Conservation (phyloP, 2,329 filamentous ascomycete genomes). For the Gaeumannomyces sp. region DNA sequence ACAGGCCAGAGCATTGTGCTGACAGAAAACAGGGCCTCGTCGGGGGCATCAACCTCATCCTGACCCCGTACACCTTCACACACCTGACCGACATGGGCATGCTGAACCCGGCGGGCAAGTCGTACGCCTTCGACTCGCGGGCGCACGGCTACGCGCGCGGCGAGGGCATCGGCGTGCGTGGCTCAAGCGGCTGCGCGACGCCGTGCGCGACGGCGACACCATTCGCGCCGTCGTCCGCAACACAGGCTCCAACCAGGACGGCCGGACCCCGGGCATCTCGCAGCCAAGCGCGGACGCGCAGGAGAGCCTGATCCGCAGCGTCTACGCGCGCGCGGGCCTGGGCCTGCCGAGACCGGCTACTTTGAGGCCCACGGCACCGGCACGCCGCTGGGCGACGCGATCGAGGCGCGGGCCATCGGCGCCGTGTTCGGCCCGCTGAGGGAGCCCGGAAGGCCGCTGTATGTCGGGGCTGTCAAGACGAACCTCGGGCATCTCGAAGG, state of each 20-base stretch:
- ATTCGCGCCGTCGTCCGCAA: conserved; percentile 28
- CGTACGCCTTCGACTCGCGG: conserved; percentile 29
- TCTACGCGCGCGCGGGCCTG: conserved; percentile 25
- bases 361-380: conserved; percentile 36
- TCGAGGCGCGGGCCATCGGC: conserved; percentile 28
- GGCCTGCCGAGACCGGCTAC: conserved; percentile 14
- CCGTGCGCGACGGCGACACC: conserved; percentile 34
- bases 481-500: conserved; percentile 25
- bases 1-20: background rate
- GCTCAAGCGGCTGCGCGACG: conserved; percentile 37
- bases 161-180: conserved; percentile 33
- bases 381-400: conserved; percentile 33
- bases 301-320: conserved; percentile 23
- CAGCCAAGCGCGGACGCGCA: conserved; percentile 31
- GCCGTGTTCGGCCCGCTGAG: conserved; percentile 18
- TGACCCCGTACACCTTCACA: conserved; percentile 3
- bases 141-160: conserved; percentile 41
- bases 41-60: conserved; percentile 4
- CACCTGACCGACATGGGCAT: conserved; percentile 13
- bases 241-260: conserved; percentile 31
- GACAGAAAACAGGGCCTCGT: conserved; percentile 16
- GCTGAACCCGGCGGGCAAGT: conserved; percentile 18
- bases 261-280: conserved; percentile 32
- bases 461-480: conserved; percentile 18
- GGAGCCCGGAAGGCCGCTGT: conserved; percentile 16